Conservation (phyloP, 768 basidiomycete genomes). For the Lactifluus subvellereus region DNA sequence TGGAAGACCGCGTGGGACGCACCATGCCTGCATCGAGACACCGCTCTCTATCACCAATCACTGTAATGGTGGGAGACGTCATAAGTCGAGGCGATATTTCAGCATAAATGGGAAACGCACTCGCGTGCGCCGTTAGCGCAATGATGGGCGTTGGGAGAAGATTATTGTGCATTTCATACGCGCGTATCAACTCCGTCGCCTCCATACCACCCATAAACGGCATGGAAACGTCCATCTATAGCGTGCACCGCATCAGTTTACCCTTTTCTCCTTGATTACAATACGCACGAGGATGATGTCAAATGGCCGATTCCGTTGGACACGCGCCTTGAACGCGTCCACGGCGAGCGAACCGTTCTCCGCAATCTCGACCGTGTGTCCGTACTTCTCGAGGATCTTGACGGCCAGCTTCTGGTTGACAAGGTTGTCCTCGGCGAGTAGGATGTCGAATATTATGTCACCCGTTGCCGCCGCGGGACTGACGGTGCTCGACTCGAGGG, state of each 20-base stretch:
- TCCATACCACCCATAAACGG: slow-evolving; percentile 99
- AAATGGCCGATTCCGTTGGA: slow-evolving; percentile 66
- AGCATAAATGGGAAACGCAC: slow-evolving; percentile 42
- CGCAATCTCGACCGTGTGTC: slow-evolving; percentile 92
- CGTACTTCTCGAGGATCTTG: slow-evolving; percentile 94
- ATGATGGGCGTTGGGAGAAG: slow-evolving; percentile 83
- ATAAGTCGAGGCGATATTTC: neutral
- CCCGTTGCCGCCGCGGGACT: slow-evolving; percentile 81
- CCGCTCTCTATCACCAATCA: slow-evolving; percentile 83
- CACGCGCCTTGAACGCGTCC: slow-evolving; percentile 81
- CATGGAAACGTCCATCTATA: slow-evolving; percentile 96
- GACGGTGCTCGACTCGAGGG: slow-evolving; percentile 91
- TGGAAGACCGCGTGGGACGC: neutral
- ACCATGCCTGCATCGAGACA: slow-evolving; percentile 71
- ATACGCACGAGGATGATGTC: slow-evolving; percentile 83
- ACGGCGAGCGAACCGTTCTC: slow-evolving; percentile 95
- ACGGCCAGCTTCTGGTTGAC: slow-evolving; percentile 96
- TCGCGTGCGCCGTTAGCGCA: slow-evolving; percentile 95
- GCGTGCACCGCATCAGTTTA: neutral
- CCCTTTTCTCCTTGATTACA: neutral
- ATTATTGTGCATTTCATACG: slow-evolving; percentile 69
- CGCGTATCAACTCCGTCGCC: slow-evolving; percentile 87
- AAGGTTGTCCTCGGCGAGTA: slow-evolving; percentile 94
- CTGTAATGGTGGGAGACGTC: slow-evolving; percentile 33
- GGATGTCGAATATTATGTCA: slow-evolving; percentile 84